These are phyloP conservation scores for Calophaca sinica DNA, from an alignment of 306 rosid genomes.

Conservation along the genomic window DNA sequence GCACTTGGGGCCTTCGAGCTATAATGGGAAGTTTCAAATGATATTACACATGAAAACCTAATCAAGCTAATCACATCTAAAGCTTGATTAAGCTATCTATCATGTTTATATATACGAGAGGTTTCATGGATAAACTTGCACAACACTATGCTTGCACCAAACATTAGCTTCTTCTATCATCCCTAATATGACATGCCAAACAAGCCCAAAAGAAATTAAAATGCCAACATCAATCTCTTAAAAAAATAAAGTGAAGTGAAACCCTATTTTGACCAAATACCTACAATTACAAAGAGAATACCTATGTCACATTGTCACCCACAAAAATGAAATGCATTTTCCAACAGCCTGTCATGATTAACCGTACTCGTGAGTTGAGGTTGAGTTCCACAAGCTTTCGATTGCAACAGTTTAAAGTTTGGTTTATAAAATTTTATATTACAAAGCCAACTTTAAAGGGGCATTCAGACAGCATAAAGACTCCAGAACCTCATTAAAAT, in stretches of 20 bases:
- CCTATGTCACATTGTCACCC: background rate
- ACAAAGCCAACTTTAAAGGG: conserved; percentile 29
- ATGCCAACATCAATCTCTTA: conserved; percentile 17
- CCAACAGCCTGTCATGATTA: background rate
- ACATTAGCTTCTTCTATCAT: conserved; percentile 21
- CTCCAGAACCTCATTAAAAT: conserved; percentile 1
- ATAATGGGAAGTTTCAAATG: background rate
- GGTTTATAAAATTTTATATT: conserved; percentile 16
- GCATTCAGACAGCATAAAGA: conserved; percentile 8
- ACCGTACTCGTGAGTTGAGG: background rate
- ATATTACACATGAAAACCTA: background rate
- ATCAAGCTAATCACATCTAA: background rate
- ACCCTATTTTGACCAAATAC: conserved; percentile 7
- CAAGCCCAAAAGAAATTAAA: conserved; percentile 3
- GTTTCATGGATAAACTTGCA: background rate
- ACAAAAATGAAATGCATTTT: background rate
- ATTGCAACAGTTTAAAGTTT: conserved; percentile 28
- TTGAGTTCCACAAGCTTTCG: conserved; percentile 4
- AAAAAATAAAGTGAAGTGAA: background rate
- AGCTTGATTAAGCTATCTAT: background rate
- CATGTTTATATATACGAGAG: background rate
- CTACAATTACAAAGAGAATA: conserved; percentile 2
- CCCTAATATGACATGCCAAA: conserved; percentile 1
- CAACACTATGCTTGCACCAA: background rate
- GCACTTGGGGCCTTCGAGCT: background rate